These are phyloP conservation scores for Pichia rugopelliculosa DNA, from an alignment of 805 yeast genomes.

Conservation along the genomic window DNA sequence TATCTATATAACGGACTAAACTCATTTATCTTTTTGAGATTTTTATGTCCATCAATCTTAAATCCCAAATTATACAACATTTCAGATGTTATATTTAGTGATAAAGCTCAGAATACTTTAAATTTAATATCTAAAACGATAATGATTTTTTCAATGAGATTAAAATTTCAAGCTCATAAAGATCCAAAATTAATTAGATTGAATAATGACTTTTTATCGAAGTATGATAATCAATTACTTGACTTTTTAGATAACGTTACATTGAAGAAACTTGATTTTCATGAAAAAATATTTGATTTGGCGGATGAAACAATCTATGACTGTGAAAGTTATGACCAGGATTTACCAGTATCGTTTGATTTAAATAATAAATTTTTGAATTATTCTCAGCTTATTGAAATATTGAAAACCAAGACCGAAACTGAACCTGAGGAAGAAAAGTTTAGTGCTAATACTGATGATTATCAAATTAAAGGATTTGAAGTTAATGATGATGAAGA, in stretches of 20 bases:
- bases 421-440: not conserved
- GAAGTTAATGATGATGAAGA: constrained; percentile 55
- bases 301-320: constrained; percentile 32
- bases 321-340: constrained; percentile 20
- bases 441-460: constrained; percentile 14
- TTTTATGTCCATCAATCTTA: constrained; percentile 84
- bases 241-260: constrained; percentile 70
- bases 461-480: constrained; percentile 32
- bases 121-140: constrained; percentile 76
- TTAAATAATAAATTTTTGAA: constrained; percentile 59
- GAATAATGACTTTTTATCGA: constrained; percentile 56
- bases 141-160: constrained; percentile 71
- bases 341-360: constrained; percentile 62
- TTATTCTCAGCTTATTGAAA: constrained; percentile 43
- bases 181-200: constrained; percentile 72
- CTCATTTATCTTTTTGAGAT: constrained; percentile 77
- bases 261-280: constrained; percentile 56
- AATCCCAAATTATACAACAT: constrained; percentile 82
- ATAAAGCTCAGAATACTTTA: constrained; percentile 65
- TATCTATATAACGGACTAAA: constrained; percentile 56
- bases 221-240: constrained; percentile 49
- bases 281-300: constrained; percentile 48
- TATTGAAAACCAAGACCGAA: constrained; percentile 20
- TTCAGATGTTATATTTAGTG: constrained; percentile 62
- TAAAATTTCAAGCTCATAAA: constrained; percentile 64